phyloP scores from a whole-genome alignment of 2,329 filamentous ascomycete genomes.

The Domatiomyces catenatus region DNA sequence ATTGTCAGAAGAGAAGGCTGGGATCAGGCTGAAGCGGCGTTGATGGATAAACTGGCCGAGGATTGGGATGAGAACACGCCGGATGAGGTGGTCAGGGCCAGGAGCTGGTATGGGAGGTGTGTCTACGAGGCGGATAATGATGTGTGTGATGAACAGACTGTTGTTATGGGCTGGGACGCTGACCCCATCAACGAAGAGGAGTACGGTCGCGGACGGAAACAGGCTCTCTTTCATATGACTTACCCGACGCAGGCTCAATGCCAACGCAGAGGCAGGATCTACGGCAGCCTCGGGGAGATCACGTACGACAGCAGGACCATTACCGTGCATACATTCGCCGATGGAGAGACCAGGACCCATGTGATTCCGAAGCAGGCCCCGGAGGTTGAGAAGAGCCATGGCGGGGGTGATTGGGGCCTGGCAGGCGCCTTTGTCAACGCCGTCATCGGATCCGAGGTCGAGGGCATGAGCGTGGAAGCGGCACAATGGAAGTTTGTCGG shows the following conservation, averaged over 20 bases:
- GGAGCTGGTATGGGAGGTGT: constrained; percentile 76
- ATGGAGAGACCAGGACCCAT: constrained; percentile 36
- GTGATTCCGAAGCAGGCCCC: constrained; percentile 46
- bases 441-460: constrained; percentile 61
- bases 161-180: constrained; percentile 77
- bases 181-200: constrained; percentile 25
- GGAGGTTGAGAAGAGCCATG: constrained; percentile 45
- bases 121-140: constrained; percentile 89
- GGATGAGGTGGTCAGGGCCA: constrained; percentile 36
- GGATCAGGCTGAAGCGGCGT: constrained; percentile 35
- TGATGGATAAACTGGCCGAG: constrained; percentile 35
- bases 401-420: constrained; percentile 66
- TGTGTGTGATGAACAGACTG: constrained; percentile 82
- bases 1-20: constrained; percentile 35
- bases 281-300: constrained; percentile 75
- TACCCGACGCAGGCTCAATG: constrained; percentile 79
- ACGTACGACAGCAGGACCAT: constrained; percentile 69
- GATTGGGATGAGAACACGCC: constrained; percentile 41
- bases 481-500: constrained; percentile 66
- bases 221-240: constrained; percentile 84
- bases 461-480: constrained; percentile 46
- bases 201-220: constrained; percentile 52
- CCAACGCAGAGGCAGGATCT: constrained; percentile 68
- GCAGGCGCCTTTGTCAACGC: constrained; percentile 70
- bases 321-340: constrained; percentile 56